Base-by-base conservation (phyloP, 108 stramenopile genomes). In the Chaetoceros tenuissimus region DNA sequence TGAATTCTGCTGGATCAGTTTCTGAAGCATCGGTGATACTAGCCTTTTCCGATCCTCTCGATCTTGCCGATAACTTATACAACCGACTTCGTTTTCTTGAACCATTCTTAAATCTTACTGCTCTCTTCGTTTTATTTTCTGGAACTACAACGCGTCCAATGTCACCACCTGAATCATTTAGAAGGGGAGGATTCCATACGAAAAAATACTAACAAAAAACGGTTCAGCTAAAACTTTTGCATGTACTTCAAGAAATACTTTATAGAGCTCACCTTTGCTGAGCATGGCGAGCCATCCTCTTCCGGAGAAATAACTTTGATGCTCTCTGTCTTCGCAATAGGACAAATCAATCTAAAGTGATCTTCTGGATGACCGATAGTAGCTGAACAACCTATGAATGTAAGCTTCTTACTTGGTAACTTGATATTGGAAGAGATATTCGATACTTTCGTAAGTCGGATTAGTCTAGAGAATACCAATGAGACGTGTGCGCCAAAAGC, bases 401-500 rank as follows among this genome's bases (percentile, higher is more conserved):
- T 28, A 44, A 63, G 24, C 55, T 66, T 43, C 2, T 22, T 16
- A 0, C 8, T 55, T 19, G 5, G 28, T 30, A 60, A 30, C 25
- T 19, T 55, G 25, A 31, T 50, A 23, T 49, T 50, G 21, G 53
- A 59, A 28, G 61, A 59, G 46, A 59, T 43, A 5, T 62, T 63
- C 22, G 73, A 53, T 13, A 72, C 72, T 22, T 68, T 57, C 30
- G 68, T 78, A 7, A 99, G 45, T 23, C 98, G 82, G 20, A 68
- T 67, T 52, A 99, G 55, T 19, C 98, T 82, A 3, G 89, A 66
- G 51, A 99, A 59, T 10, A 99, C 94, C 62, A 90, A 64, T 28
- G 96, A 77, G 30, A 97, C 96, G 78, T 99, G 98, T 3, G 94
- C 77, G 3, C 98, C 98, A 72, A 99, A 99, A 18, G 82, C 80